phyloP scores from a whole-genome alignment of 495 filamentous ascomycete species.

The Jackrogersella multiformis region DNA sequence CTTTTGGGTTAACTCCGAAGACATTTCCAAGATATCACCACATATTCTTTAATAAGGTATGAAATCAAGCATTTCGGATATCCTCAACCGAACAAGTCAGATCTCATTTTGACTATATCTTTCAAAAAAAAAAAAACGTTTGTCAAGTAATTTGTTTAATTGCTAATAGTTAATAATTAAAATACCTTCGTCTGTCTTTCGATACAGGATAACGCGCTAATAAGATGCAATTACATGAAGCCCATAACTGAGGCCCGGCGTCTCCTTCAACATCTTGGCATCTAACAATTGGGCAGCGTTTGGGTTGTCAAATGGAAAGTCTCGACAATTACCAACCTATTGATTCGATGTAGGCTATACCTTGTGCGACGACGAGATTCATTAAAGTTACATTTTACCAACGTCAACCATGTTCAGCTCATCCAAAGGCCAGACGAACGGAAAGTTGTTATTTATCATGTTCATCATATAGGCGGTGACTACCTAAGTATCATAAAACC shows the following conservation, averaged over 20 bases:
- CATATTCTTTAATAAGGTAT: not conserved
- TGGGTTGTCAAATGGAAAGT: constrained; percentile 12
- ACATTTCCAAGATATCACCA: not conserved
- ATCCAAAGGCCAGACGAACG: constrained; percentile 13
- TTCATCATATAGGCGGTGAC: constrained; percentile 7
- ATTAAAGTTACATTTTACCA: constrained; percentile 21
- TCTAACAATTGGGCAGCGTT: constrained; percentile 32
- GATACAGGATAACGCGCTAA: constrained; percentile 3
- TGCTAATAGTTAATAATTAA: no score
- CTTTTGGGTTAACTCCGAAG: not conserved
- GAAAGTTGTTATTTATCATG: constrained; percentile 9
- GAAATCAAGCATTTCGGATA: not conserved
- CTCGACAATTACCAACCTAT: constrained; percentile 6
- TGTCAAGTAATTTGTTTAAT: no score
- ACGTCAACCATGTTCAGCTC: constrained; percentile 9
- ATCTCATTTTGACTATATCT: not conserved
- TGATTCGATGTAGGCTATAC: not conserved
- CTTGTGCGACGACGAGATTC: constrained; percentile 20
- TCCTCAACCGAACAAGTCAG: not conserved
- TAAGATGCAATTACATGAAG: not conserved
- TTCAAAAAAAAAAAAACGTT: no score
- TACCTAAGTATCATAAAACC: constrained; percentile 3
- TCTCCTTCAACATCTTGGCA: constrained; percentile 10
- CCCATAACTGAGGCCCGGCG: constrained; percentile 1
- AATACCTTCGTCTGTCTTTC: not conserved